These are phyloP conservation scores for Paramarasmius palmivorus DNA, from an alignment of 1,284 basidiomycete species.

Conservation along the genomic window DNA sequence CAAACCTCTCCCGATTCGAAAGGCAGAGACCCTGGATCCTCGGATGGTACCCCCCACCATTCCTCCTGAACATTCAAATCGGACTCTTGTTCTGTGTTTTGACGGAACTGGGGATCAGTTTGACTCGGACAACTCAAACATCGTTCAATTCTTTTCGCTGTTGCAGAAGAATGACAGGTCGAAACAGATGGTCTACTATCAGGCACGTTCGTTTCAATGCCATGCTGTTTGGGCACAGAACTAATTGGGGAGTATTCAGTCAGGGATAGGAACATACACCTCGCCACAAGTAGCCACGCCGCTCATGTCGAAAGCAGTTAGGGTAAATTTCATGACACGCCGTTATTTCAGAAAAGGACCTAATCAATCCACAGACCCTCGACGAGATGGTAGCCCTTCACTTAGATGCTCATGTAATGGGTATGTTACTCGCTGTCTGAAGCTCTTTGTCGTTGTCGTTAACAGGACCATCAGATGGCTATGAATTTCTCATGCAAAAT, in stretches of 20 bases:
- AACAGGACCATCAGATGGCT: conserved; percentile 42
- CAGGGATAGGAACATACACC: conserved; percentile 44
- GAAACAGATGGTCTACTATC: conserved; percentile 63
- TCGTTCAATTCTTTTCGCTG: conserved; percentile 48
- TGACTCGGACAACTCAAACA: conserved; percentile 42
- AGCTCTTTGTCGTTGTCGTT: neutral
- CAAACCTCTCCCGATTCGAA: neutral
- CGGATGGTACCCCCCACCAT: neutral
- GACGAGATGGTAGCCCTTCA: conserved; percentile 55
- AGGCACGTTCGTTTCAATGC: conserved; percentile 29
- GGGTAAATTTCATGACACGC: conserved; percentile 14
- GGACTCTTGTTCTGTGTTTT: conserved; percentile 27
- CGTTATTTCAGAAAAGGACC: neutral
- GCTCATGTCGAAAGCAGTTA: conserved; percentile 32
- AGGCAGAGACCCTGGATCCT: conserved; percentile 3
- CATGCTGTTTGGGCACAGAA: neutral
- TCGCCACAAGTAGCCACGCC: conserved; percentile 37
- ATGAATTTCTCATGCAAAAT: conserved; percentile 66
- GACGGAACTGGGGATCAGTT: conserved; percentile 30
- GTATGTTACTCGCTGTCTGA: conserved; percentile 27
- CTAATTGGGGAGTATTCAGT: conserved; percentile 23
- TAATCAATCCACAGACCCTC: conserved; percentile 29
- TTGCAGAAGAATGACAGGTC: conserved; percentile 50
- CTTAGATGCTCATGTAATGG: conserved; percentile 56
- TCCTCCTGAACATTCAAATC: conserved; percentile 3